These are phyloP conservation scores for Cicer pinnatifidum DNA, from an alignment of 306 rosid species.

Conservation along the genomic window DNA sequence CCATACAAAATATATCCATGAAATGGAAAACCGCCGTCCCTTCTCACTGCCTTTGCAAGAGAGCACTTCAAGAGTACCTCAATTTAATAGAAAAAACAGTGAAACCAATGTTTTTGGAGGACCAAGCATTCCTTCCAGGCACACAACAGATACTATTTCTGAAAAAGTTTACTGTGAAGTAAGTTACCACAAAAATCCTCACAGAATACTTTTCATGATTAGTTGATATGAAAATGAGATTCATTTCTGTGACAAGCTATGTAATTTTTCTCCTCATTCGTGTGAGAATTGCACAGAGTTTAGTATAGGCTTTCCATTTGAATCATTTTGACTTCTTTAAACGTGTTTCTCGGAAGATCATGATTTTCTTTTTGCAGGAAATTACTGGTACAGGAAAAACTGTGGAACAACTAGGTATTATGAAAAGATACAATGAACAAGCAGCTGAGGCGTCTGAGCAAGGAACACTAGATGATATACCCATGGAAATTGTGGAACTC, in stretches of 20 bases:
- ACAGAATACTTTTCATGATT: constrained; percentile 48
- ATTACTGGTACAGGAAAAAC: constrained; percentile 53
- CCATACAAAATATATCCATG: constrained; percentile 54
- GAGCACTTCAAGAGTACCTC: constrained; percentile 55
- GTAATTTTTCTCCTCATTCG: constrained; percentile 9
- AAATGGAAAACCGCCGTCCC: constrained; percentile 53
- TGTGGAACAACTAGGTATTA: constrained; percentile 49
- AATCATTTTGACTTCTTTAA: constrained; percentile 24
- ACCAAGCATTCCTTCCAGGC: constrained; percentile 52
- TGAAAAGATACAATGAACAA: constrained; percentile 53
- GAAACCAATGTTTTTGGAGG: constrained; percentile 57
- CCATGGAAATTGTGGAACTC: constrained; percentile 94
- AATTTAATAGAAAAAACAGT: constrained; percentile 53
- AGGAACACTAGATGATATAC: constrained; percentile 77
- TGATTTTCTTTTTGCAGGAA: constrained; percentile 60
- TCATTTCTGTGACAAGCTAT: constrained; percentile 47
- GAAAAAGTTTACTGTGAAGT: constrained; percentile 55
- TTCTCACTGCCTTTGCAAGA: constrained; percentile 60
- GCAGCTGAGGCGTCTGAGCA: constrained; percentile 56
- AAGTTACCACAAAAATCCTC: constrained; percentile 44
- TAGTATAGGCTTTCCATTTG: constrained; percentile 13
- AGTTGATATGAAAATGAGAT: constrained; percentile 50
- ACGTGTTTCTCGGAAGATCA: constrained; percentile 36
- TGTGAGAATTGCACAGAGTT: constrained; percentile 15
- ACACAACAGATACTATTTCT: constrained; percentile 45